Conservation (phyloP, 176 grass and related monocot species). For the Canna indica region DNA sequence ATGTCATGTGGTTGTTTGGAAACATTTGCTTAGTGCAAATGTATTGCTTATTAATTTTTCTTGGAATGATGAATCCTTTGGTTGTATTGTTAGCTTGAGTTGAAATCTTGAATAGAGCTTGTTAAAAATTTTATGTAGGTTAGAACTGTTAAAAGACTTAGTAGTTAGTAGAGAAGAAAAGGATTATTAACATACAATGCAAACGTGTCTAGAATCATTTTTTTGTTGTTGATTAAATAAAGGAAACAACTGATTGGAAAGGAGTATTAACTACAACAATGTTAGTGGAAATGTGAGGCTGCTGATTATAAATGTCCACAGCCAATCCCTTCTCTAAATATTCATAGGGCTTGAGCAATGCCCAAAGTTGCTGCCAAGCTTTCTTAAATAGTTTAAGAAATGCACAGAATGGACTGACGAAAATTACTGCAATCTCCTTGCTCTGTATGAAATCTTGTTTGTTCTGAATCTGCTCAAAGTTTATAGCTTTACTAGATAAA, state of each 20-base stretch:
- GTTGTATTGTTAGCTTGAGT: too few relatives aligned
- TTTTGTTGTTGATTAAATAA: background rate
- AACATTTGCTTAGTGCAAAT: too few relatives aligned
- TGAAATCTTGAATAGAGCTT: too few relatives aligned
- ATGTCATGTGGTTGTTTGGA: too few relatives aligned
- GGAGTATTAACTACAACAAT: slow-evolving; percentile 32
- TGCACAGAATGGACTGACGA: slow-evolving; percentile 51
- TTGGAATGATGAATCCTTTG: too few relatives aligned
- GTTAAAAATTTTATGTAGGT: too few relatives aligned
- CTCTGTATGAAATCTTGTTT: slow-evolving; percentile 60
- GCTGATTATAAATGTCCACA: slow-evolving; percentile 46
- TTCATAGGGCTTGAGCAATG: slow-evolving; percentile 21
- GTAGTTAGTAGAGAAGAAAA: too few relatives aligned
- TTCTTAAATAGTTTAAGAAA: slow-evolving; percentile 58
- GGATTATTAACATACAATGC: too few relatives aligned
- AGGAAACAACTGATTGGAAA: slow-evolving; percentile 1
- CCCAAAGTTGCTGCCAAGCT: slow-evolving; percentile 33
- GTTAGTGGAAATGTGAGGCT: slow-evolving; percentile 44
- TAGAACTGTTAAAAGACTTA: too few relatives aligned
- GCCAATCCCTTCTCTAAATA: slow-evolving; percentile 27
- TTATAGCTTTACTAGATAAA: background rate
- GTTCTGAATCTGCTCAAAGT: slow-evolving; percentile 39
- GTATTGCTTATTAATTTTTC: too few relatives aligned
- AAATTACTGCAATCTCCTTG: slow-evolving; percentile 55
- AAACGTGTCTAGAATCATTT: too few relatives aligned